Base-by-base conservation (phyloP, 495 filamentous ascomycete species). In the Aspergillus sclerotioniger region DNA sequence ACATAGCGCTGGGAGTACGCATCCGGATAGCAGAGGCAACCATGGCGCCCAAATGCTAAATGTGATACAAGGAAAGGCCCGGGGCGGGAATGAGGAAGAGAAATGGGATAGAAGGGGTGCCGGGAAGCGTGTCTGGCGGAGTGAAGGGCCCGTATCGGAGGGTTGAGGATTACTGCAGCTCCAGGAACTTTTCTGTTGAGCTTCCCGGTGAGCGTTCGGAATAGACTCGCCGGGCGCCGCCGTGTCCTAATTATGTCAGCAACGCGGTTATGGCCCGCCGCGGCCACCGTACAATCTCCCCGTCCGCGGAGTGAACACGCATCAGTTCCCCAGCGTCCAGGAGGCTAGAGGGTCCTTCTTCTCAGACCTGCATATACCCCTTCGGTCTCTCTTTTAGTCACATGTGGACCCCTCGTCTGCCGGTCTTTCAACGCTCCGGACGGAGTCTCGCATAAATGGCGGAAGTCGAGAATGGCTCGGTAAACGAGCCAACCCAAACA, bases 111-210 rank as follows among this genome's bases (percentile, higher is more conserved):
- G 54, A 65, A 69, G 56, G 65, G 65, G 64, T 62, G 58, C 61
- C 52, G 60, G 66, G 59, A 54, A 59, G 58, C 62, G 60, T 64
- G 59, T 63, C 68, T 75, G 66, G 67, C 25, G 53, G 67, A 60
- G 62, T 62, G 63, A 61, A 65, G 62, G 62, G 58, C 49, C 60
- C 51, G 47, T 65, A 64, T 62, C 54, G 57, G 61, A 63, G 32
- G 59, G 58, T 61, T 60, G 59, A 58, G 56, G 58, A 54, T 25
- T 25, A 25, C 43, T 58, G 60, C 60, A 56, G 61, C 60, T 60
- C 59, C 43, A 65, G 68, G 69, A 76, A 76, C 68, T 75, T 78
- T 78, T 76, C 71, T 75, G 73, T 78, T 77, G 71, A 74, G 74
- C 66, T 70, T 64, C 57, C 62, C 72, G 72, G 72, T 75, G 72